These are phyloP conservation scores for Stephania japonica DNA, from an alignment of 164 flowering plant genomes.

Conservation along the genomic window DNA sequence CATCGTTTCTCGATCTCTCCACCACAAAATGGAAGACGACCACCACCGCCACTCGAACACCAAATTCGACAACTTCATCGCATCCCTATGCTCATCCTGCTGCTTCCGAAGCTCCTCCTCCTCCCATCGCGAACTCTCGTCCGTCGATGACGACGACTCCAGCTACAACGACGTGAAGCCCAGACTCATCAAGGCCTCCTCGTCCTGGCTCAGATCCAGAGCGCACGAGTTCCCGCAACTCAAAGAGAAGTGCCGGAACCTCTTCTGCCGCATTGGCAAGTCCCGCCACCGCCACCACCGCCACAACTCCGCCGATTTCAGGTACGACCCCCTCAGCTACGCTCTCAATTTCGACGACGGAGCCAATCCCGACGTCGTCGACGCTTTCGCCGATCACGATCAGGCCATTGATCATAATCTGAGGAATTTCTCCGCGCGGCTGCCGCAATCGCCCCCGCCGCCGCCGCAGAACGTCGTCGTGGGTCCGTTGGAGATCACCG, in stretches of 20 bases:
- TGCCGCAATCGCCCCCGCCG: conserved; percentile 2
- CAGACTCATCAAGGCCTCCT: conserved; percentile 6
- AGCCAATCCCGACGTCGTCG: conserved; percentile 34
- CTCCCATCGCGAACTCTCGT: neutral
- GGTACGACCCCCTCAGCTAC: conserved; percentile 43
- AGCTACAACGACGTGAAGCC: conserved; percentile 10
- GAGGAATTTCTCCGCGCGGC: conserved; percentile 6
- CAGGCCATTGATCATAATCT: neutral
- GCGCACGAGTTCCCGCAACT: conserved; percentile 24
- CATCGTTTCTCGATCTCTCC: neutral
- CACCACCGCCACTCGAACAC: conserved; percentile 1
- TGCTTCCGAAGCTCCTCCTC: conserved; percentile 14
- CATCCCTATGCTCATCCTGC: conserved; percentile 26
- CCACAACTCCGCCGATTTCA: conserved; percentile 27
- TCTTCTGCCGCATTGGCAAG: conserved; percentile 19
- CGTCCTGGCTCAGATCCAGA: conserved; percentile 21
- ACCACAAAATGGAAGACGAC: conserved; percentile 4
- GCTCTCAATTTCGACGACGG: conserved; percentile 48
- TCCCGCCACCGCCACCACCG: conserved; percentile 6
- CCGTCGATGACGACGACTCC: neutral
- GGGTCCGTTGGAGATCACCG: neutral
- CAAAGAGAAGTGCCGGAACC: conserved; percentile 26
- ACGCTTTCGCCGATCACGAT: conserved; percentile 14
- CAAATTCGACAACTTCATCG: conserved; percentile 8
- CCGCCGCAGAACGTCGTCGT: neutral